Base-by-base conservation (phyloP, 495 filamentous ascomycete species). In the Cercophora sp. region DNA sequence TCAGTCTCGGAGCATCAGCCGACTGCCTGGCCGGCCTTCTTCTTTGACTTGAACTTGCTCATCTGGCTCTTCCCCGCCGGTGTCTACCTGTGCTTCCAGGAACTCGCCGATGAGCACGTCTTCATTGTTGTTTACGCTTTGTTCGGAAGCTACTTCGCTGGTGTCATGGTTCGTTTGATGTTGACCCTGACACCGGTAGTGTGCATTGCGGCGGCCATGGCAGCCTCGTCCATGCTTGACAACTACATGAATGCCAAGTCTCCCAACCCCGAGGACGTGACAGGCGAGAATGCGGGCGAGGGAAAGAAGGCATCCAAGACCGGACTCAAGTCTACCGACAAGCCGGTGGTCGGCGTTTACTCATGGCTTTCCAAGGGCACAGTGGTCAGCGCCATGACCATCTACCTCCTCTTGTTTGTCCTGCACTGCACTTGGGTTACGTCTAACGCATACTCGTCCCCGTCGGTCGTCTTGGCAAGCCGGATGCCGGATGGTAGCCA, bases 21-120 rank as follows among this genome's bases (percentile, higher is more conserved):
- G 10, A 99, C 94, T 22, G 94, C 94, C n/a, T 99, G 94, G 94
- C 94, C 94, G 6, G 91, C 94, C 27, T 99, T 96, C 81, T 99
- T 97, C 75, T 99, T 99, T 69, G 94, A 99, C 61, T 79, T 99
- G 58, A 96, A 95, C 72, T 82, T 99, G 77, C 77, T 99, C 55
- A 96, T 99, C 71, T 99, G 91, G 91, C 84, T 97, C 47, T 97
- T 99, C 82, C 94, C 94, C 1, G 94, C 93, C 18, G 94, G 94
- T 70, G 89, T 99, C 48, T 99, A 96, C 72, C 86, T 99, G 78
- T 96, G 90, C 74, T 99, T 96, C 83, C 85, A 88, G 66, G 83
- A 85, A 24, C 80, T 99, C 24, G 85, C 83, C 58, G 94, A 99
- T 68, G 91, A 99, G 75, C 94, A 99, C 56, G 94, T 99, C 29